Evolutionary conservation across 805 yeast species (phyloP).

Genomic region (Nakazawaea molendinolei): DNA sequence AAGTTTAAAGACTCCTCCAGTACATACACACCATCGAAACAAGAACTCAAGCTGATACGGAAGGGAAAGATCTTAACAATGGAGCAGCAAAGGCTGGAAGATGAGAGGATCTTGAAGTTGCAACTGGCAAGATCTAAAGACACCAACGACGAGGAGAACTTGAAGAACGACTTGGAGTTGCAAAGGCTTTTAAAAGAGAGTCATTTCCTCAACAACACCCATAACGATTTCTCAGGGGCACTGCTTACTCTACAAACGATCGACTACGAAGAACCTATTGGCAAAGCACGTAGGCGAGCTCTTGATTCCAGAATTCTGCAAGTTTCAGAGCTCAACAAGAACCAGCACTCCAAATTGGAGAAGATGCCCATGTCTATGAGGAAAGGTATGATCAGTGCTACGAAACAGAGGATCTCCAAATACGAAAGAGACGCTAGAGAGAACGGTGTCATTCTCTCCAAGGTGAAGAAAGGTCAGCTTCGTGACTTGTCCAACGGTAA

Average conservation of each 20-base stretch:
- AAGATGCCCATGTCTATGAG: slow-evolving; percentile 87
- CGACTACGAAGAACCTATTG: slow-evolving; percentile 56
- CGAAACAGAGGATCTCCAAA: slow-evolving; percentile 42
- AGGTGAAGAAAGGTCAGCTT: slow-evolving; percentile 58
- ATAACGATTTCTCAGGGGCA: slow-evolving; percentile 49
- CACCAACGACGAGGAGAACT: slow-evolving; percentile 40
- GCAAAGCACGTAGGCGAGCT: slow-evolving; percentile 62
- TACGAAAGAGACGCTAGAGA: slow-evolving; percentile 77
- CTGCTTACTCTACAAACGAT: slow-evolving; percentile 58
- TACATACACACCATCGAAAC: slow-evolving; percentile 30
- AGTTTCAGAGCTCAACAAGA: slow-evolving; percentile 37
- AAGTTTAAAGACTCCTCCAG: slow-evolving; percentile 29
- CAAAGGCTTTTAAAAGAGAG: slow-evolving; percentile 68
- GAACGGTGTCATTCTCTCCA: slow-evolving; percentile 84
- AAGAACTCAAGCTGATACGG: slow-evolving; percentile 45
- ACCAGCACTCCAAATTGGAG: slow-evolving; percentile 40
- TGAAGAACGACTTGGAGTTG: slow-evolving; percentile 65
- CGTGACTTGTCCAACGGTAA: slow-evolving; percentile 49
- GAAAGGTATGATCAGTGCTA: slow-evolving; percentile 69
- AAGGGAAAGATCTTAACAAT: slow-evolving; percentile 58
- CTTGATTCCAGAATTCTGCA: slow-evolving; percentile 44
- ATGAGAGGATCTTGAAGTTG: slow-evolving; percentile 23
- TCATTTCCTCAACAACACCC: slow-evolving; percentile 45
- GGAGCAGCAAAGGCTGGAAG: slow-evolving; percentile 17
- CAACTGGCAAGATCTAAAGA: slow-evolving; percentile 20